Evolutionary conservation across 148 eudicot species (phyloP).

Genomic region (Rhododendron vialii): DNA sequence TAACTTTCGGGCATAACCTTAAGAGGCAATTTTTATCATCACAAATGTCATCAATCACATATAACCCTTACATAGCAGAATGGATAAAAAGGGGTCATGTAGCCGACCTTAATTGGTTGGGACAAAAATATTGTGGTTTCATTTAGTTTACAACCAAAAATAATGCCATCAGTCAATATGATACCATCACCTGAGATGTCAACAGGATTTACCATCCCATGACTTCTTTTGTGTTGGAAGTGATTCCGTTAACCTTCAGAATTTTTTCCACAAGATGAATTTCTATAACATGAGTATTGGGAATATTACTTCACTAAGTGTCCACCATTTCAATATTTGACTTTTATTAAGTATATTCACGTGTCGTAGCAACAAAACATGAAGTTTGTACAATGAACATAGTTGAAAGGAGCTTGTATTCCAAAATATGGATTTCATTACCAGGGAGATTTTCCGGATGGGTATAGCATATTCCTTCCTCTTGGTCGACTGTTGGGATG

Average conservation of each 20-base stretch:
- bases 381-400: not conserved
- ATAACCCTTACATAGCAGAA: not conserved
- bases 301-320: too few relatives aligned
- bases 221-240: not conserved
- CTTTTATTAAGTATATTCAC: not conserved
- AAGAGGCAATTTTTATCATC: not conserved
- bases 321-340: not conserved
- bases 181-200: not conserved
- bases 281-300: not conserved
- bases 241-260: not conserved
- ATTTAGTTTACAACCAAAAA: not conserved
- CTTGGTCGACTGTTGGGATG: slow-evolving; percentile 54
- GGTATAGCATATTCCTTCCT: slow-evolving; percentile 61
- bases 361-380: not conserved
- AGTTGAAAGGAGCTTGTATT: not conserved
- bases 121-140: not conserved
- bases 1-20: not conserved
- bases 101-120: not conserved
- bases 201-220: not conserved
- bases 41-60: not conserved
- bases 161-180: not conserved
- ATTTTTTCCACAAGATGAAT: not conserved
- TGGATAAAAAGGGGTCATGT: not conserved
- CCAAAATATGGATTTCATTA: slow-evolving; percentile 11
- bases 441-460: slow-evolving; percentile 77